phyloP scores from a whole-genome alignment of 139 green algal genomes.

The Coelastrella sp. region DNA sequence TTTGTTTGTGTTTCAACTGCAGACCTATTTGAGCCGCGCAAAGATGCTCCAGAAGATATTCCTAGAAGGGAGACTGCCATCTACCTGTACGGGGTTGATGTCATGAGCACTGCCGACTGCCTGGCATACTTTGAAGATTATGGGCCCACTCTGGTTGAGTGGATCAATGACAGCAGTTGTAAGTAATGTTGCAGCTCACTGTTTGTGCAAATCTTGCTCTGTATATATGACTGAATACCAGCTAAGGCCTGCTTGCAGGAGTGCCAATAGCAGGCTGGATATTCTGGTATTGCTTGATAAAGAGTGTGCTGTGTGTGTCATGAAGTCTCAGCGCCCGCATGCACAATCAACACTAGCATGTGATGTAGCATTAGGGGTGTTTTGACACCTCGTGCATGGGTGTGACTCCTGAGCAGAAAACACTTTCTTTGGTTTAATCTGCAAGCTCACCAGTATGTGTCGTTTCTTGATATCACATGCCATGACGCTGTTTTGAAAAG shows the following conservation, averaged over 20 bases:
- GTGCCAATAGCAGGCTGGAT: not conserved
- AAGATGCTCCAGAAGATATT: slow-evolving; percentile 58
- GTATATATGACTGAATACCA: not conserved
- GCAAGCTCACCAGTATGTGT: no score
- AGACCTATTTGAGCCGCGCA: slow-evolving; percentile 70
- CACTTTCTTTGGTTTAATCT: no score
- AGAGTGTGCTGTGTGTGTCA: not conserved
- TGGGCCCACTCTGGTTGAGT: slow-evolving; percentile 86
- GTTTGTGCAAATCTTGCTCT: not conserved
- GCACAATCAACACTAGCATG: no score
- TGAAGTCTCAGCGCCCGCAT: not conserved
- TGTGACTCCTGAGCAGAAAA: no score
- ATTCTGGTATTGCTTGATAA: not conserved
- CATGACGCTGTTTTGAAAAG: not conserved
- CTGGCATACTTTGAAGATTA: slow-evolving; percentile 78
- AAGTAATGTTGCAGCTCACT: slow-evolving; percentile 22
- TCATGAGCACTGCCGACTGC: slow-evolving; percentile 77
- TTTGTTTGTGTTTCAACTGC: not conserved
- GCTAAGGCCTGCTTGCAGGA: not conserved
- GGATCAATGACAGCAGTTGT: slow-evolving; percentile 90
- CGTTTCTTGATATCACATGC: no score
- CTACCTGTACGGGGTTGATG: slow-evolving; percentile 90
- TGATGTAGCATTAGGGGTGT: no score
- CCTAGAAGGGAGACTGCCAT: slow-evolving; percentile 62
- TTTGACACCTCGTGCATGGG: no score